A percentile compares a stretch with the other conserved stretches of the same genome.
Conservation (phyloP, 192 early-diverging fungal species). For the Pilobolus umbonatus region DNA sequence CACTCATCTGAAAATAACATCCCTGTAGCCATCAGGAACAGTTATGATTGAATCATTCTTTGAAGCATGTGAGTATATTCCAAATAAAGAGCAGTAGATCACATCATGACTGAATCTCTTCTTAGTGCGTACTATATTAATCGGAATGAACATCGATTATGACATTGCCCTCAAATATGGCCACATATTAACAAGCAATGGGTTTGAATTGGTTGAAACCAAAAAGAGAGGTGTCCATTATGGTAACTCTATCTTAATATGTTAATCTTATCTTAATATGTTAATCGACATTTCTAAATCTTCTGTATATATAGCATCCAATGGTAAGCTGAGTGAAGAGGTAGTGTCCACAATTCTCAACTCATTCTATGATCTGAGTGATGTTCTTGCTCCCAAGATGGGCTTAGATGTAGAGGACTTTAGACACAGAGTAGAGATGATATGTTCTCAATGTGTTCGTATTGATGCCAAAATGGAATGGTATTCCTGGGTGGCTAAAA, state of each 20-base stretch:
- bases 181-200: not conserved
- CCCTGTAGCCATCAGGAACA: constrained; percentile 11
- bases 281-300: not conserved
- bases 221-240: constrained; percentile 13
- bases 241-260: constrained; percentile 3
- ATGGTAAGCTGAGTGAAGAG: constrained; percentile 10
- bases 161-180: constrained; percentile 11
- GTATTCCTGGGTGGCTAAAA: constrained; percentile 4
- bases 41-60: constrained; percentile 22
- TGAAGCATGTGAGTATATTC: constrained; percentile 10
- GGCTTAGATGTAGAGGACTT: constrained; percentile 13
- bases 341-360: constrained; percentile 2
- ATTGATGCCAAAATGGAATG: constrained; percentile 12
- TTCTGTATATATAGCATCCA: constrained; percentile 7
- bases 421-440: constrained; percentile 14
- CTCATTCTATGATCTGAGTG: constrained; percentile 1
- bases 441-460: constrained; percentile 16
- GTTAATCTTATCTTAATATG: not conserved
- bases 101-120: too few relatives aligned
- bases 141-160: not conserved
- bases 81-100: too few relatives aligned
- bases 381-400: constrained; percentile 8
- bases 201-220: constrained; percentile 12
- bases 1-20: not conserved
- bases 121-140: constrained; percentile 10